Conservation (phyloP, 306 rosid genomes). For the Pachyrhizus erosus region DNA sequence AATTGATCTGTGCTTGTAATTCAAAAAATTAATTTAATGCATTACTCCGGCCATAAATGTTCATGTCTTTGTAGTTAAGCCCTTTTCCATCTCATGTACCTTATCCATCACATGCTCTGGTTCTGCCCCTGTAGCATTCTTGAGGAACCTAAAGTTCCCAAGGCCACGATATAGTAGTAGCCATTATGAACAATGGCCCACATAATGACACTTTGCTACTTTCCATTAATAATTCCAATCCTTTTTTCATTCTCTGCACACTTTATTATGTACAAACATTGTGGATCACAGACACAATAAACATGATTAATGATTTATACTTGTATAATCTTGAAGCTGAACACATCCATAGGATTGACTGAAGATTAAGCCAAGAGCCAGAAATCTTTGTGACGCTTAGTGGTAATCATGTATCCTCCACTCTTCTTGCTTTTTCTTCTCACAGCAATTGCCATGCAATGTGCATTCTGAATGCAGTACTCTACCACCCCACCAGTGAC, state of each 20-base stretch:
- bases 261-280: slow-evolving; percentile 57
- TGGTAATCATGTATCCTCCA: slow-evolving; percentile 95
- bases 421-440: slow-evolving; percentile 78
- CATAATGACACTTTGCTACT: slow-evolving; percentile 42
- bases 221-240: slow-evolving; percentile 44
- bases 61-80: background rate
- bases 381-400: slow-evolving; percentile 95
- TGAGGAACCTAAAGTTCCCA: background rate
- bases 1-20: background rate
- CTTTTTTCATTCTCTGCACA: slow-evolving; percentile 42
- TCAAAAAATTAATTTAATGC: background rate
- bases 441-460: slow-evolving; percentile 95
- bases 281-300: slow-evolving; percentile 42
- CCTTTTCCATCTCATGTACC: slow-evolving; percentile 11
- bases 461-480: slow-evolving; percentile 88
- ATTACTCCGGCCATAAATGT: background rate
- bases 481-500: slow-evolving; percentile 65
- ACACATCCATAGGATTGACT: background rate
- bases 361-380: slow-evolving; percentile 81
- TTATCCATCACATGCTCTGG: background rate
- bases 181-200: slow-evolving; percentile 37
- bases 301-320: background rate
- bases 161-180: slow-evolving; percentile 29
- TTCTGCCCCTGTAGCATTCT: background rate
- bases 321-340: slow-evolving; percentile 20